Base-by-base conservation (phyloP, 148 eudicot genomes). In the Nyssa sinensis region DNA sequence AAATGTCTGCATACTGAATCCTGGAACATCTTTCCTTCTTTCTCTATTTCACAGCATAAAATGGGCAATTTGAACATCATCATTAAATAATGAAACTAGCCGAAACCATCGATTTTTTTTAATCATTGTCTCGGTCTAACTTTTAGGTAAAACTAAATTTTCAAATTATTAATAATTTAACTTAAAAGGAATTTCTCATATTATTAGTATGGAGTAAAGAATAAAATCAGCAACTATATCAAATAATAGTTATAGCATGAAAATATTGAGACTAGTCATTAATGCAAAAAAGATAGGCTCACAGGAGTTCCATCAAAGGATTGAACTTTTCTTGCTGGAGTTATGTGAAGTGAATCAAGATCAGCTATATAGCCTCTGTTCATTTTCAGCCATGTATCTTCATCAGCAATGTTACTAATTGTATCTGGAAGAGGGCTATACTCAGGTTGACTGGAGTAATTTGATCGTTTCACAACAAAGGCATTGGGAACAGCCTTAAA, bases 301-400 rank as follows among this genome's bases (percentile, higher is more conserved):
- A 88, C 97, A 37, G 85, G 83, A 64, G 77, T 81, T 75, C 77
- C 76, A 76, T 87, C 89, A 60, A 89, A 80, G 19, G 94, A 89
- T 71, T 86, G 89, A 73, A 80, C 87, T 81, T 92, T 93, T 63
- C 82, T 78, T 49, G 94, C 93, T n/a, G 97, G 96, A 79, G 99
- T 92, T 78, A 88, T 84, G 66, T 84, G 81, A 83, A 95, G 82
- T 63, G 94, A 84, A 84, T 95, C 99, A 84, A 95, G 97, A 77
- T 95, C 96, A 57, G 97, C 93, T 73, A 88, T 79, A 75, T 71
- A 93, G 64, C 98, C 98, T 76, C 87, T 95, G 68, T 95, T 92
- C 93, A 95, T 78, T 82, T 88, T 86, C 83, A 83, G 67, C 98
- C 99, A 95, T 37, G 86, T 85, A 73, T 95, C 97, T 81, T 95